Evolutionary conservation across 2,329 filamentous ascomycete genomes (phyloP), one percentile per base, ranked within the genome.

Genomic region (Calycina herbarum): DNA sequence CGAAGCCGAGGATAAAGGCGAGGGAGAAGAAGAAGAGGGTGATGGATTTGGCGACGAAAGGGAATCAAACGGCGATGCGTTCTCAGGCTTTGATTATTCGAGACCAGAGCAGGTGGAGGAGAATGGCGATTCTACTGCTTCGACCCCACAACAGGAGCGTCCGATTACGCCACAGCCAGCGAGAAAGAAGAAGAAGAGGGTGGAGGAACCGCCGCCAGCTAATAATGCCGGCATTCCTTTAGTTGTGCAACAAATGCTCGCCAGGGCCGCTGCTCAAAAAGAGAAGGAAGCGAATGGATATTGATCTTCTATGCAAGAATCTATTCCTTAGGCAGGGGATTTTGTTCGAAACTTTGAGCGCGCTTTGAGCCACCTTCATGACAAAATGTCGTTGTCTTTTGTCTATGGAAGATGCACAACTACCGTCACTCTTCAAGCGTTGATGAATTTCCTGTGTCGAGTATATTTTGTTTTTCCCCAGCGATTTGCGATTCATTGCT

Each of bases 21-120:
- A 64, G 4, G 66, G 64, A 40, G 63, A 66, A n/a, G 66, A 66
- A 5, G 64, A 66, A 13, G 66, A 63, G 66, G 33, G 31, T 24
- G 59, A 40, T 57, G 59, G 48, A 61, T 45, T 57, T 57, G 45
- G 59, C 20, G 48, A 54, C 20, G 48, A 54, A n/a, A 54, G 24
- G 8, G 8, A 27, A 13, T 54, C 48, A 13, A 54, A 54, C 10
- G 48, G 48, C 20, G 24, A 54, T 54, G 48, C 24, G 20, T 54
- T 54, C 13, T 54, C 48, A 7, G 48, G 20, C 7, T 54, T 54
- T 54, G 48, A 54, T 10, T 54, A 54, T 54, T 24, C 48, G 48
- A 24, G n/a, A 13, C 48, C 48, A 27, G 48, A 54, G 48, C n/a
- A 24, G 48, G 20, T 6, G 24, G 48, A 54, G n/a, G 48, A 54